phyloP scores from a whole-genome alignment of 495 filamentous ascomycete species.

The Annulohypoxylon nitens region DNA sequence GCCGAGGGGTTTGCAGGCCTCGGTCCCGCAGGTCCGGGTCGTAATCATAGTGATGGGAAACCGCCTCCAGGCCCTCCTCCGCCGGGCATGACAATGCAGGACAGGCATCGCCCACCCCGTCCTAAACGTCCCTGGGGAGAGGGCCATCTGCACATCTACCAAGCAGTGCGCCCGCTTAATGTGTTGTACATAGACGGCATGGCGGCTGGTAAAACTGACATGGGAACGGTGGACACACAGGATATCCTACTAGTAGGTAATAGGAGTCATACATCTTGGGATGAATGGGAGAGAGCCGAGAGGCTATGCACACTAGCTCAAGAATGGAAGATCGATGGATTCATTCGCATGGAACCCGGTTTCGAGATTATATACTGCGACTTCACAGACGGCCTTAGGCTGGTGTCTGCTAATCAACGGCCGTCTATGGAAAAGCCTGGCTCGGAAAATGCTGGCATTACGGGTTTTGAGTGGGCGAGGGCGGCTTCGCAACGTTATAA shows the following conservation, averaged over 20 bases:
- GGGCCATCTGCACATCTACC: constrained; percentile 70
- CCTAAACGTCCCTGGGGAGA: constrained; percentile 25
- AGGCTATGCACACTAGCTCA: constrained; percentile 64
- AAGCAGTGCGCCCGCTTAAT: constrained; percentile 61
- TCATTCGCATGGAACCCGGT: constrained; percentile 76
- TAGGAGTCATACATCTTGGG: constrained; percentile 12
- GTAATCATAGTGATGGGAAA: constrained; percentile 2
- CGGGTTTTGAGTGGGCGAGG: constrained; percentile 52
- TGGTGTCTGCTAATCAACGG: constrained; percentile 30
- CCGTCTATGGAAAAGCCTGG: constrained; percentile 17
- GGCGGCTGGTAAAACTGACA: constrained; percentile 68
- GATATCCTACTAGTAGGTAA: constrained; percentile 64
- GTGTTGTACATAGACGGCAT: constrained; percentile 74
- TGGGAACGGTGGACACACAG: constrained; percentile 73
- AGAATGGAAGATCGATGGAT: constrained; percentile 69
- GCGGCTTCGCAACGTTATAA: constrained; percentile 69
- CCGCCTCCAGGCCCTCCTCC: not conserved
- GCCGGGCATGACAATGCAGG: not conserved
- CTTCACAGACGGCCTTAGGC: constrained; percentile 57
- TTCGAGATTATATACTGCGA: constrained; percentile 79
- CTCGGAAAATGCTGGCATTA: constrained; percentile 1
- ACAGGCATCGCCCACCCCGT: constrained; percentile 1
- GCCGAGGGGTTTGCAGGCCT: constrained; percentile 67
- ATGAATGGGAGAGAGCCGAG: constrained; percentile 62
- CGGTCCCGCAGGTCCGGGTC: constrained; percentile 9